Conservation (phyloP, 306 rosid genomes). For the Quercus glauca region DNA sequence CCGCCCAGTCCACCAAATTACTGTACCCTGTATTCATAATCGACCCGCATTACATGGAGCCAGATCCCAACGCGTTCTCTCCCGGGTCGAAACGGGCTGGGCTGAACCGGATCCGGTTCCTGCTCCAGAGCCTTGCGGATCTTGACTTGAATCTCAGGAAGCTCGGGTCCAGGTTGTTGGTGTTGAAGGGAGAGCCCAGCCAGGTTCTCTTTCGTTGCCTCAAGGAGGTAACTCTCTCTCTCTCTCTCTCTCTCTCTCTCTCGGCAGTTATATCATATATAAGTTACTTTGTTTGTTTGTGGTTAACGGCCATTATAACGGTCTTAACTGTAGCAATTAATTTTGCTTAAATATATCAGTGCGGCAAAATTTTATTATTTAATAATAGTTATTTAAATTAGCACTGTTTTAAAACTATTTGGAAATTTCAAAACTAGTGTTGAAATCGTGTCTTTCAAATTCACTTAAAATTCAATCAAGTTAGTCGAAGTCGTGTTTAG, state of each 20-base stretch:
- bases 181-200: slow-evolving; percentile 71
- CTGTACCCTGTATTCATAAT: slow-evolving; percentile 71
- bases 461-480: no score
- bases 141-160: slow-evolving; percentile 60
- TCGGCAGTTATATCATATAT: no score
- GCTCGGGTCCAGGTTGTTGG: slow-evolving; percentile 71
- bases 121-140: slow-evolving; percentile 71
- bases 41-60: slow-evolving; percentile 89
- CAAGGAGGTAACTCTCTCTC: slow-evolving; percentile 40
- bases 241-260: background rate
- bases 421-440: no score
- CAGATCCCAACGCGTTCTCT: slow-evolving; percentile 49
- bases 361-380: no score
- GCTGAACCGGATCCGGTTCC: slow-evolving; percentile 65
- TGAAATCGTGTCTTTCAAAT: no score
- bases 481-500: no score
- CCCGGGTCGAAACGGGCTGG: slow-evolving; percentile 68
- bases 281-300: no score
- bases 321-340: no score
- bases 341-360: background rate
- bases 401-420: no score
- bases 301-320: no score
- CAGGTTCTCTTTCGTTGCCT: slow-evolving; percentile 64
- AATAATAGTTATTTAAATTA: no score
- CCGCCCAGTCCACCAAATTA: slow-evolving; percentile 34